Evolutionary conservation across 805 yeast species (phyloP).

Genomic region (Blastobotrys parvus): DNA sequence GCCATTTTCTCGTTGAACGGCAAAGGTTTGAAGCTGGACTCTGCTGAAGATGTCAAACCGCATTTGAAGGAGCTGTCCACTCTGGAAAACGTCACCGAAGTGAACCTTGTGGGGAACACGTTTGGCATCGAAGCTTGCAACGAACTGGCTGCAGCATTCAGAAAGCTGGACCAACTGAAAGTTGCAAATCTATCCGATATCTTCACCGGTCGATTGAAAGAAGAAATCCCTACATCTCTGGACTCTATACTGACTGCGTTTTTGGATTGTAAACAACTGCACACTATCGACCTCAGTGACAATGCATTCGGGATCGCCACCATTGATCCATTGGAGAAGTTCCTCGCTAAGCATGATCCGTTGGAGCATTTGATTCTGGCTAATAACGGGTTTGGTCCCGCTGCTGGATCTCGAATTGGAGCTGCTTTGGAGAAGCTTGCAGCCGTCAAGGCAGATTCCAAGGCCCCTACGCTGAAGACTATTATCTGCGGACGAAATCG

Average conservation of each 20-base stretch:
- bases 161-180: slow-evolving; percentile 34
- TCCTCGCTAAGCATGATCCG: slow-evolving; percentile 64
- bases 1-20: slow-evolving; percentile 48
- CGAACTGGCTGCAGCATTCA: slow-evolving; percentile 51
- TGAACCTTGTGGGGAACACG: slow-evolving; percentile 89
- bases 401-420: slow-evolving; percentile 93
- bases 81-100: slow-evolving; percentile 36
- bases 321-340: slow-evolving; percentile 78
- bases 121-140: slow-evolving; percentile 85
- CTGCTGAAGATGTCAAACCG: slow-evolving; percentile 65
- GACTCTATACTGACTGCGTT: slow-evolving; percentile 65
- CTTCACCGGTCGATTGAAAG: slow-evolving; percentile 89
- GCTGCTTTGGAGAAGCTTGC: slow-evolving; percentile 70
- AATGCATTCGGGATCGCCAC: slow-evolving; percentile 97
- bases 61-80: slow-evolving; percentile 46
- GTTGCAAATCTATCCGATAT: slow-evolving; percentile 80
- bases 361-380: slow-evolving; percentile 81
- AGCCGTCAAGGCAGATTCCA: slow-evolving; percentile 42
- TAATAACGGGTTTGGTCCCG: slow-evolving; percentile 97
- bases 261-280: slow-evolving; percentile 56
- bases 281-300: slow-evolving; percentile 77
- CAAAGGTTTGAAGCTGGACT: slow-evolving; percentile 66
- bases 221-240: slow-evolving; percentile 86
- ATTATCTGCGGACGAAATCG: slow-evolving; percentile 97
- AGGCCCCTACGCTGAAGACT: slow-evolving; percentile 54